These are phyloP conservation scores for Salix udensis DNA, from an alignment of 345 rosid genomes.

Conservation along the genomic window DNA sequence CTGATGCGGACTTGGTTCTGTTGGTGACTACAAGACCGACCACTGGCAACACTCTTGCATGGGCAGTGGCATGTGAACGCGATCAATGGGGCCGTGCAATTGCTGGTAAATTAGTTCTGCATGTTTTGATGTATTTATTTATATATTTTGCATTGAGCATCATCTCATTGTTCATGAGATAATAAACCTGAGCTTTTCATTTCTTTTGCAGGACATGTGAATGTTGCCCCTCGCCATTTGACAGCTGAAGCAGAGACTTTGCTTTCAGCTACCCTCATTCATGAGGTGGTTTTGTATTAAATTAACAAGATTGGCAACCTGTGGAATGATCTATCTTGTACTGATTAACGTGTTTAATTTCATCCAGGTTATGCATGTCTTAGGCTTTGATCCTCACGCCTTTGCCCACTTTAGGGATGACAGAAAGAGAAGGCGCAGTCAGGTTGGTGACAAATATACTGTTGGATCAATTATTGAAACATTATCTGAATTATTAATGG, in stretches of 20 bases:
- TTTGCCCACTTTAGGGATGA: constrained; percentile 98
- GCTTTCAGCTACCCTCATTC: constrained; percentile 96
- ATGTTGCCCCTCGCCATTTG: constrained; percentile 99
- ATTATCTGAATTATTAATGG: not conserved
- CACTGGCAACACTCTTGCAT: constrained; percentile 97
- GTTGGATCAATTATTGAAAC: not conserved
- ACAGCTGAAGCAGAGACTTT: constrained; percentile 95
- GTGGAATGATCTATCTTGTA: not conserved
- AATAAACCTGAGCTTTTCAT: constrained; percentile 6
- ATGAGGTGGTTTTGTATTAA: constrained; percentile 54
- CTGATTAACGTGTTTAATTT: constrained; percentile 7
- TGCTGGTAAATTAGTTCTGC: constrained; percentile 55
- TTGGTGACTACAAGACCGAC: constrained; percentile 99
- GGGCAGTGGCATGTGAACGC: constrained; percentile 99
- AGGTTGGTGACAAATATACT: constrained; percentile 41
- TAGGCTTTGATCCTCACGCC: constrained; percentile 99
- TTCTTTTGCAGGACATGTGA: constrained; percentile 75
- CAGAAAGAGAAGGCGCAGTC: constrained; percentile 87
- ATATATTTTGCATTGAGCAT: not conserved
- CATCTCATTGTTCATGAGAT: not conserved
- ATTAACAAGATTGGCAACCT: constrained; percentile 7
- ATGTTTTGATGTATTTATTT: no score
- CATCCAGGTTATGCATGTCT: constrained; percentile 95
- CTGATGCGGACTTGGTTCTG: constrained; percentile 86
- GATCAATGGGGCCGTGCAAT: constrained; percentile 99